Conservation (phyloP, 2,329 filamentous ascomycete genomes). For the Mycogone perniciosa region DNA sequence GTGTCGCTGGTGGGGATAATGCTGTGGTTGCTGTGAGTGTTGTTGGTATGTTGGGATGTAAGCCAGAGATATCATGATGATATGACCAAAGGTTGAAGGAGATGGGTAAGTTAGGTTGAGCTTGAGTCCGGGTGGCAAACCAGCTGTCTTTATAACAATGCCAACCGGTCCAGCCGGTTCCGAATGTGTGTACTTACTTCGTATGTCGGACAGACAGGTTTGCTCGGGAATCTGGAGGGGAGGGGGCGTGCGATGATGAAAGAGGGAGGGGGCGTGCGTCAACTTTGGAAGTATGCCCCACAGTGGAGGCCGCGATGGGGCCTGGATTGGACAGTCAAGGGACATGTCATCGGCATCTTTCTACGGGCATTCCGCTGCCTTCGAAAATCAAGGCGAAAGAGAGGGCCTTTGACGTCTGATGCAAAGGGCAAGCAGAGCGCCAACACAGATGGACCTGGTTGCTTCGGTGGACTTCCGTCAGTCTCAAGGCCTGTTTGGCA, state of each 20-base stretch:
- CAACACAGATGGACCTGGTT: background rate
- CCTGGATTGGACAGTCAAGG: too few relatives aligned
- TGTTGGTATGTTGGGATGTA: conserved; percentile 21
- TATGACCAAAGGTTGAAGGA: conserved; percentile 14
- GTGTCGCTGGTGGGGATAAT: conserved; percentile 21
- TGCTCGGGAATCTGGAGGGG: conserved; percentile 4
- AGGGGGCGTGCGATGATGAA: background rate
- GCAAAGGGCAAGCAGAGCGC: background rate
- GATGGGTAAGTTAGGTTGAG: conserved; percentile 13
- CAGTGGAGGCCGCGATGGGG: too few relatives aligned
- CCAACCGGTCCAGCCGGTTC: conserved; percentile 11
- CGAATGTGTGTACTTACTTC: background rate
- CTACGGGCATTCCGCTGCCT: too few relatives aligned
- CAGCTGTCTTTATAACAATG: conserved; percentile 12
- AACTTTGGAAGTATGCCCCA: too few relatives aligned
- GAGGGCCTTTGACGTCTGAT: background rate
- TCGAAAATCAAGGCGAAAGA: background rate
- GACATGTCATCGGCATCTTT: too few relatives aligned
- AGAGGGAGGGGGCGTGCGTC: background rate
- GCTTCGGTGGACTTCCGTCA: background rate
- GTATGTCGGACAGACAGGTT: too few relatives aligned
- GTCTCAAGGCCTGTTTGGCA: background rate
- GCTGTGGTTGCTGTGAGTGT: conserved; percentile 22
- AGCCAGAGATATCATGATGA: conserved; percentile 27
- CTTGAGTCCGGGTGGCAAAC: conserved; percentile 13